phyloP scores from a whole-genome alignment of 306 rosid species.

The Hippophae gyantsensis region DNA sequence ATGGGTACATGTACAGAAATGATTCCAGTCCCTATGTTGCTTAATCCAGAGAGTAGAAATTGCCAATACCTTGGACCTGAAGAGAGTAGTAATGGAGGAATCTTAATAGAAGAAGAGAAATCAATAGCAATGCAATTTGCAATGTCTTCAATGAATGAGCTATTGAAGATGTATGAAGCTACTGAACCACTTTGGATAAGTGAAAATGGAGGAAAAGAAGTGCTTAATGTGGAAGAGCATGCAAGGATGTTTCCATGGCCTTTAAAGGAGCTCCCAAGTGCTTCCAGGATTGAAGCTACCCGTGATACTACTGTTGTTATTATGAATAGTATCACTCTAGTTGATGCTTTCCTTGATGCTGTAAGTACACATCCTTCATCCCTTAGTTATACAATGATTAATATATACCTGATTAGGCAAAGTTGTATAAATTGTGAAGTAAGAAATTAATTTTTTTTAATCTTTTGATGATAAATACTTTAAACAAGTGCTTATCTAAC shows the following conservation, averaged over 20 bases:
- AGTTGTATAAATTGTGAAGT: too few species aligned
- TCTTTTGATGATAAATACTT: too few species aligned
- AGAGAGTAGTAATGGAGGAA: too few species aligned
- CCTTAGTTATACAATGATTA: too few species aligned
- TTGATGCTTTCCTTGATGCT: conserved; percentile 82
- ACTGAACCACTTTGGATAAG: conserved; percentile 67
- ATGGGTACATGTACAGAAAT: conserved; percentile 45
- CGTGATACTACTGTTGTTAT: conserved; percentile 74
- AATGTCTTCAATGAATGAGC: conserved; percentile 48
- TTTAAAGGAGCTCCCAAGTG: conserved; percentile 34
- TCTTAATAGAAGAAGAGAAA: conserved; percentile 58
- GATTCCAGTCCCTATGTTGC: conserved; percentile 55
- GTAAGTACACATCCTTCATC: conserved; percentile 29
- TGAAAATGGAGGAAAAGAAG: conserved; percentile 46
- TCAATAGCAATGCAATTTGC: conserved; percentile 68
- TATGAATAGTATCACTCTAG: conserved; percentile 90
- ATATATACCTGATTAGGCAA: too few species aligned
- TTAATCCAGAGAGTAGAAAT: neutral
- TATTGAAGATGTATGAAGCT: conserved; percentile 55
- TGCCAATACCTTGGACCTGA: conserved; percentile 19
- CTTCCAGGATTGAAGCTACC: conserved; percentile 57
- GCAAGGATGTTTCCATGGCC: conserved; percentile 57
- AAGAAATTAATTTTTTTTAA: too few species aligned
- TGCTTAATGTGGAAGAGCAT: conserved; percentile 68
- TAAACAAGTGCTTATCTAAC: too few species aligned